Evolutionary conservation across 768 basidiomycete genomes (phyloP).

Genomic region (Xerocomellus amylosporus): DNA sequence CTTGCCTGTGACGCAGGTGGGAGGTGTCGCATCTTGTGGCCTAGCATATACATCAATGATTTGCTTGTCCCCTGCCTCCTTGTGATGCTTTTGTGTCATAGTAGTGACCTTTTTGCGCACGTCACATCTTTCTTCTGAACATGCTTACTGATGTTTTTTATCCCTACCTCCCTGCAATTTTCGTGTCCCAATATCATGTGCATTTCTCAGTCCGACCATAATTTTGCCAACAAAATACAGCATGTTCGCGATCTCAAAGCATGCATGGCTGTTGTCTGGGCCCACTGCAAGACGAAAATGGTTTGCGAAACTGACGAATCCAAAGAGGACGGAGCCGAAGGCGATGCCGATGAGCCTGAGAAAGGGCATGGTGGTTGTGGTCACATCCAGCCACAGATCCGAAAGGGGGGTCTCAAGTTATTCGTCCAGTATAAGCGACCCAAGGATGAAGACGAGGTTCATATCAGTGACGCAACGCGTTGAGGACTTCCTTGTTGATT

Average conservation of each 20-base stretch:
- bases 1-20: conserved; percentile 69
- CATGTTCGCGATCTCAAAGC: conserved; percentile 83
- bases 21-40: conserved; percentile 44
- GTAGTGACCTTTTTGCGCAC: conserved; percentile 27
- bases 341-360: conserved; percentile 64
- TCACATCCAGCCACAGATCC: conserved; percentile 80
- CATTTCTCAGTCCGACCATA: conserved; percentile 67
- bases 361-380: conserved; percentile 98
- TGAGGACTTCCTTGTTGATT: conserved; percentile 11
- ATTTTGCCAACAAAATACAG: conserved; percentile 83
- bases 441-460: conserved; percentile 93
- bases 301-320: conserved; percentile 85
- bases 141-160: conserved; percentile 61
- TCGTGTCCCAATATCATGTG: conserved; percentile 29
- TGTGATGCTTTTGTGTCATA: conserved; percentile 43
- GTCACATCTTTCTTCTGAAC: conserved; percentile 33
- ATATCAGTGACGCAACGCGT: conserved; percentile 29
- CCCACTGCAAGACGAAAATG: conserved; percentile 84
- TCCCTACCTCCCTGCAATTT: conserved; percentile 42
- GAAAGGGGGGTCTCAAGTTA: conserved; percentile 94
- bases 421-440: conserved; percentile 92
- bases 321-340: conserved; percentile 81
- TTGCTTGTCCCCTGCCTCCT: conserved; percentile 54
- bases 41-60: conserved; percentile 60
- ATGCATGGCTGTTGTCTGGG: conserved; percentile 85